Conservation (phyloP, 176 grass and related monocot genomes). For the Carex myosuroides region DNA sequence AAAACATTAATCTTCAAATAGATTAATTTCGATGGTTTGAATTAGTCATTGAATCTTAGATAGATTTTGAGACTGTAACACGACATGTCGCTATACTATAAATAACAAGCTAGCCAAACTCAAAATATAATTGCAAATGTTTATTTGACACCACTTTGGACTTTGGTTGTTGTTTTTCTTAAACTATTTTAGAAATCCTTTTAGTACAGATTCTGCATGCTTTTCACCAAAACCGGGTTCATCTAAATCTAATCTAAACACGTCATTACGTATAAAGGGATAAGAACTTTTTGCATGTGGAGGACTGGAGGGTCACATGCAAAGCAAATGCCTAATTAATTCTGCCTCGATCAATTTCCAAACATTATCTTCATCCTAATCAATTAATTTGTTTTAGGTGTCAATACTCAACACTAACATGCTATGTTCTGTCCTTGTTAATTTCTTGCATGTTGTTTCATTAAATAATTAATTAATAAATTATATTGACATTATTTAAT, state of each 20-base stretch:
- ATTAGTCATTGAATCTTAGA: no score
- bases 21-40: no score
- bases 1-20: no score
- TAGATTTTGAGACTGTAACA: no score
- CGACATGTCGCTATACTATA: no score
- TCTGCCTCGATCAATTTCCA: not conserved
- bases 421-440: not conserved
- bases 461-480: not conserved
- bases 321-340: not conserved
- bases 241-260: not conserved
- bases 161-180: not conserved
- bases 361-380: not conserved
- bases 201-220: not conserved
- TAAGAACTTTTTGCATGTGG: not conserved
- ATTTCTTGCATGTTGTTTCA: not conserved
- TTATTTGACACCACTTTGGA: not conserved
- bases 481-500: not conserved
- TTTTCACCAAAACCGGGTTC: not conserved
- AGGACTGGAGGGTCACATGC: conserved; percentile 15
- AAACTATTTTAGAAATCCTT: not conserved
- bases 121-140: no score
- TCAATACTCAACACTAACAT: not conserved
- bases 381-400: not conserved
- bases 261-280: not conserved
- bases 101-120: no score